Base-by-base conservation (phyloP, 169 alveolate species). In the Plasmodium knowlesi region DNA sequence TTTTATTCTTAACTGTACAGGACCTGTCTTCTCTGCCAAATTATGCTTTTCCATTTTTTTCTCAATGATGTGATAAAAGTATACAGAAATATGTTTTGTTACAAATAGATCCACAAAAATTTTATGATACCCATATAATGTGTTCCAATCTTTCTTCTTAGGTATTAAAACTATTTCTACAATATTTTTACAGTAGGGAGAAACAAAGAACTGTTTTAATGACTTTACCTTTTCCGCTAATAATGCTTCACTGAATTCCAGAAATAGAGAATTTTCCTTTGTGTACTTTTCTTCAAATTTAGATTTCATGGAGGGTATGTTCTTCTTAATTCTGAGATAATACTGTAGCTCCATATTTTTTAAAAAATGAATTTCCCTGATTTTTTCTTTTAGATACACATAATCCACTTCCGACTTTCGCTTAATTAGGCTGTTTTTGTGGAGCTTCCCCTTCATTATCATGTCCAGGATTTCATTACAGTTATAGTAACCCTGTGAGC, bases 181-280 rank as follows among this genome's bases (percentile, higher is more conserved):
- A 57, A 79, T 28, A 50, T 88, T 61, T 39, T 73, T 88, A 43
- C 80, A 78, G 80, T 74, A 86, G 16, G 93, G 93, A 30, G 93
- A 74, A 74, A 86, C 43, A 25, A 86, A 22, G 61, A 86, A 86
- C 28, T 74, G 78, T 86, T 39, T 86, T 86, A 86, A 53, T 3
- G 93, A 86, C 46, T 86, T 86, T 86, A 86, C 85, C 80, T 86
- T 86, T 73, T 86, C 93, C 5, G 73, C 81, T 86, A 86, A 76
- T 86, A 86, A 34, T n/a, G 80, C 8, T 54, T 86, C 86, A 43
- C 86, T 86, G 37, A 74, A 86, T 74, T 86, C 76, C 43, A 86
- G 57, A 86, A 10, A 86, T n/a, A 76, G 28, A 10, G 72, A 34
- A 37, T 86, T 73, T 73, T 86, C 81, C 81, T 74, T 73, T 30